phyloP scores from a whole-genome alignment of 495 filamentous ascomycete genomes.

The Hyaloscypha hepaticicola region DNA sequence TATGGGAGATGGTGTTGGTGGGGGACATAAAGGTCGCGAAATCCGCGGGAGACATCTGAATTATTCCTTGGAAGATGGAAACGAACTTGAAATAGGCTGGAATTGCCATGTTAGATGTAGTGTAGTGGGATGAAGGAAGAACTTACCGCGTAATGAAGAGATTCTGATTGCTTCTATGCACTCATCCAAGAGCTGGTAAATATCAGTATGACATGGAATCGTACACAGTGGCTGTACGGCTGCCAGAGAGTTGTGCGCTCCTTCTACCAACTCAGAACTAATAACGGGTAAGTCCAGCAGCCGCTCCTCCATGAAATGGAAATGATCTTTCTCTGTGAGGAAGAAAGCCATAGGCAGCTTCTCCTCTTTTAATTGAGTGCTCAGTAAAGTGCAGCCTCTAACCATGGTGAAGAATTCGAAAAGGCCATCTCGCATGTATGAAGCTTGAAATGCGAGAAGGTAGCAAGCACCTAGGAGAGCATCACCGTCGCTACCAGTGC shows the following conservation, averaged over 20 bases:
- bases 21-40: constrained; percentile 22
- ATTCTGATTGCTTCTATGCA: constrained; percentile 14
- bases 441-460: constrained; percentile 28
- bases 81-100: constrained; percentile 30
- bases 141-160: constrained; percentile 21
- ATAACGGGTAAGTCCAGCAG: constrained; percentile 25
- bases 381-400: constrained; percentile 23
- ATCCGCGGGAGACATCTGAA: not conserved
- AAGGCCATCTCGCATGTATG: constrained; percentile 28
- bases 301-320: constrained; percentile 18
- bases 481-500: constrained; percentile 23
- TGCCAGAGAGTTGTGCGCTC: constrained; percentile 17
- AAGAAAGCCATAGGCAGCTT: constrained; percentile 21
- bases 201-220: constrained; percentile 2
- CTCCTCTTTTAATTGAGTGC: constrained; percentile 13
- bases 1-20: constrained; percentile 2
- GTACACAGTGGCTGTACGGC: not conserved
- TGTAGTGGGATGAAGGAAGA: not conserved
- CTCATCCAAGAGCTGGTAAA: constrained; percentile 13
- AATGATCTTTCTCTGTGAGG: constrained; percentile 17
- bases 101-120: not conserved
- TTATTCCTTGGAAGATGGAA: constrained; percentile 14
- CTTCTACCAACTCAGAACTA: constrained; percentile 14
- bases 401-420: constrained; percentile 26
- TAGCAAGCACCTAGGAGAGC: constrained; percentile 26